Evolutionary conservation across 2,329 filamentous ascomycete genomes (phyloP).

Genomic region (Rhynchosporium graminicola): DNA sequence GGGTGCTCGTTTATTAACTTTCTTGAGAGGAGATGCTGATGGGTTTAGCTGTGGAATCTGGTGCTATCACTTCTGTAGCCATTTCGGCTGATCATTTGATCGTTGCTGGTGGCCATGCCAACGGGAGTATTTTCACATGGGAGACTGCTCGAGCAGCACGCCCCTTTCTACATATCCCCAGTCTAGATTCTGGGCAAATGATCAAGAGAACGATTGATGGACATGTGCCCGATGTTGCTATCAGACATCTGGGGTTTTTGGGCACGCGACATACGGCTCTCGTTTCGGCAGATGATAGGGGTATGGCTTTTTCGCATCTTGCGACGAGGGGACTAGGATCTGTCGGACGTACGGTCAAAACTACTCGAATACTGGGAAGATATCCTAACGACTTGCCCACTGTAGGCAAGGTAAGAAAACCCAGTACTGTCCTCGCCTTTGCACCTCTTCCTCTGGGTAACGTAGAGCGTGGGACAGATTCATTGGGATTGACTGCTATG

Average conservation of each 20-base stretch:
- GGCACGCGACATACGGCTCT: slow-evolving; percentile 91
- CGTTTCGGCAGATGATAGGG: slow-evolving; percentile 89
- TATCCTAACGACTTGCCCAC: slow-evolving; percentile 72
- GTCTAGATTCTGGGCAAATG: slow-evolving; percentile 66
- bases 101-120: slow-evolving; percentile 84
- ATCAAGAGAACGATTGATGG: slow-evolving; percentile 74
- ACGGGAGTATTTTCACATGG: slow-evolving; percentile 95
- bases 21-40: slow-evolving; percentile 38
- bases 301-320: slow-evolving; percentile 98
- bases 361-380: slow-evolving; percentile 83
- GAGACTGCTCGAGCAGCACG: slow-evolving; percentile 79
- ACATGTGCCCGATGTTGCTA: slow-evolving; percentile 73
- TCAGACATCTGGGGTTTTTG: slow-evolving; percentile 92
- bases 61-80: slow-evolving; percentile 81
- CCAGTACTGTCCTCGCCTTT: slow-evolving; percentile 93
- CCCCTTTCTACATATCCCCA: slow-evolving; percentile 85
- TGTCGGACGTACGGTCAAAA: slow-evolving; percentile 82
- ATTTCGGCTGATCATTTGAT: slow-evolving; percentile 94
- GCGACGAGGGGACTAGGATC: slow-evolving; percentile 88
- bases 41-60: slow-evolving; percentile 78
- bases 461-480: slow-evolving; percentile 82
- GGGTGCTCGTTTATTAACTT: slow-evolving; percentile 34
- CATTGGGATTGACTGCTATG: slow-evolving; percentile 89
- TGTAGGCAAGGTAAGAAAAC: slow-evolving; percentile 71
- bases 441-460: slow-evolving; percentile 91